Evolutionary conservation across 768 basidiomycete genomes (phyloP).

Genomic region (Nevesoporus exiguus): DNA sequence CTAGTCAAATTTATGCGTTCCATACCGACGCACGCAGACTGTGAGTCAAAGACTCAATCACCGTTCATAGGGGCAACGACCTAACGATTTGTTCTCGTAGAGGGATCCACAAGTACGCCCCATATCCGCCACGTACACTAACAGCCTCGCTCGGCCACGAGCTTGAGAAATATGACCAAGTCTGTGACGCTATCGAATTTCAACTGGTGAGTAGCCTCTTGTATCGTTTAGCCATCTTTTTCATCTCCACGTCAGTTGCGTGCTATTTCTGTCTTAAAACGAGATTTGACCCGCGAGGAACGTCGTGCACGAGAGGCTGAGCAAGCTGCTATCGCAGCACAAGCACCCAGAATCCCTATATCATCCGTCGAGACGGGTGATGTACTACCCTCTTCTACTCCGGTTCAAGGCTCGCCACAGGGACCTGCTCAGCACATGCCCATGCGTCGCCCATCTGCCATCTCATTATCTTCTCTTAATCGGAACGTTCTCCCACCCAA

Average conservation of each 20-base stretch:
- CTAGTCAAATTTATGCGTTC: constrained; percentile 68
- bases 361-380: constrained; percentile 24
- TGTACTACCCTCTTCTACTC: constrained; percentile 28
- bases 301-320: constrained; percentile 46
- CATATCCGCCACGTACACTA: constrained; percentile 61
- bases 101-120: constrained; percentile 53
- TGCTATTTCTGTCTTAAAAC: constrained; percentile 67
- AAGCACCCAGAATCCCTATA: constrained; percentile 22
- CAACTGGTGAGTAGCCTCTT: constrained; percentile 49
- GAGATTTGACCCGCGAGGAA: constrained; percentile 64
- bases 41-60: constrained; percentile 37
- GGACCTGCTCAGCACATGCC: constrained; percentile 29
- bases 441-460: constrained; percentile 66
- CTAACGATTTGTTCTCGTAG: constrained; percentile 32
- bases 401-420: constrained; percentile 35
- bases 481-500: constrained; percentile 68
- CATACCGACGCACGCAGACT: constrained; percentile 62
- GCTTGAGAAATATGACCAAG: constrained; percentile 74
- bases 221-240: not conserved
- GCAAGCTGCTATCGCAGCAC: constrained; percentile 38
- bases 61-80: not conserved
- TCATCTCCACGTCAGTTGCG: constrained; percentile 47
- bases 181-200: constrained; percentile 75
- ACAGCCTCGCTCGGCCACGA: constrained; percentile 66
- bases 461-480: constrained; percentile 77